Base-by-base conservation (phyloP, 495 filamentous ascomycete species). In the Hypoxylon cercidicola region DNA sequence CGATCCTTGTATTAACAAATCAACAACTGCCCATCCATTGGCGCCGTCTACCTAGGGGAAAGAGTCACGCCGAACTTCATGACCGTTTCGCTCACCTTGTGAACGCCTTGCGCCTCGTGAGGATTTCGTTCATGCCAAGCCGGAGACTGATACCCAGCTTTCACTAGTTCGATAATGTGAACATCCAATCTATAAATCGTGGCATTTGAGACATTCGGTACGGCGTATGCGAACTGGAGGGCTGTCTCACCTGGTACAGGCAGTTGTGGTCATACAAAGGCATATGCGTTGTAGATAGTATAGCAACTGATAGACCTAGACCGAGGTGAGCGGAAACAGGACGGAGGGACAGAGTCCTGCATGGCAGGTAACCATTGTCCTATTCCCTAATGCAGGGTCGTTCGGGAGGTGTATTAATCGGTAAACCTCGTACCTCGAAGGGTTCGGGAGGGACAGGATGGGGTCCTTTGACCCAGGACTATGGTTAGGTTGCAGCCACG, bases 401-500 rank as follows among this genome's bases (percentile, higher is more conserved):
- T 32, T 32, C 30, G 30, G 30, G 3, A 32, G 30, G 30, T 11
- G 30, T 11, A 32, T 32, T 7, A 1, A 32, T 9, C 9, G 30
- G 10, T 40, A 4, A 3, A 7, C 37, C 13, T n/a, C 37, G 4
- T 7, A 40, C 13, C 13, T 15, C 1, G 37, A 15, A 40, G 37
- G 37, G 10, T 37, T 46, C 23, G 28, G 21, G 43, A 21, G 20
- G 43, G n/a, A n/a, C n/a, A n/a, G n/a, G n/a, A n/a, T n/a, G n/a
- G n/a, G n/a, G 44, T 18, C 41, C 16, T 44, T n/a, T 37, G 62
- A 62, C 66, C 66, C 66, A 54, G 51, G 52, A 55, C 56, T 44
- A 18, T 59, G 66, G 61, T 62, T 57, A 13, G 66, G 66, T 68
- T 69, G 66, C 66, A 68, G 66, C 66, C 66, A 69, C 56, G 62